phyloP scores from a whole-genome alignment of 2,329 filamentous ascomycete genomes.

The Monosporascus sp. region DNA sequence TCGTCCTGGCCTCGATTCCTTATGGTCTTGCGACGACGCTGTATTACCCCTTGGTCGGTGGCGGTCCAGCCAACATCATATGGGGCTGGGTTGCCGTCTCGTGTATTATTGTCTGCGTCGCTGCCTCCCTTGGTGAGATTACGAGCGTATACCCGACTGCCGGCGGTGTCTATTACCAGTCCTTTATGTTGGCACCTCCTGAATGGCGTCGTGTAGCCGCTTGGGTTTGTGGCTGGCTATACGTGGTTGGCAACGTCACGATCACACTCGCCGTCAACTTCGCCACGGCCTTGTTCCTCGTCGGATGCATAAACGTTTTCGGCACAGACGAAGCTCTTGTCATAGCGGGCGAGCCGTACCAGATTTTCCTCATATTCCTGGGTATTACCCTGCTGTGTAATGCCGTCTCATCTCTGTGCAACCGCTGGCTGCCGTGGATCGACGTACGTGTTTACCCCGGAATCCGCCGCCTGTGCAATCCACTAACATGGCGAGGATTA shows the following conservation, averaged over 20 bases:
- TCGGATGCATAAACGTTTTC: slow-evolving; percentile 52
- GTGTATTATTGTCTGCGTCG: slow-evolving; percentile 66
- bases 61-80: slow-evolving; percentile 64
- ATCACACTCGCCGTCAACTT: slow-evolving; percentile 82
- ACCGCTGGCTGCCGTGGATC: slow-evolving; percentile 59
- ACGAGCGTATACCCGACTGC: slow-evolving; percentile 72
- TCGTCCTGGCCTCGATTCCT: slow-evolving; percentile 68
- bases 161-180: slow-evolving; percentile 74
- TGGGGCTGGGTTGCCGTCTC: slow-evolving; percentile 68
- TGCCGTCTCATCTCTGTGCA: slow-evolving; percentile 60
- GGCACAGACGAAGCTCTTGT: slow-evolving; percentile 38
- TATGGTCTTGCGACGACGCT: slow-evolving; percentile 68
- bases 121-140: slow-evolving; percentile 66
- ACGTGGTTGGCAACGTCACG: slow-evolving; percentile 73
- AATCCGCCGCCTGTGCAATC: slow-evolving; percentile 10
- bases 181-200: slow-evolving; percentile 64
- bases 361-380: slow-evolving; percentile 67
- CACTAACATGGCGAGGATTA: slow-evolving; percentile 4
- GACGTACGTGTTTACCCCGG: slow-evolving; percentile 50
- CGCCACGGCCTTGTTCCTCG: slow-evolving; percentile 62
- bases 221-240: slow-evolving; percentile 72
- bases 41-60: slow-evolving; percentile 60
- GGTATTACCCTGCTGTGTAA: slow-evolving; percentile 61
- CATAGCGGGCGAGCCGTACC: slow-evolving; percentile 50
- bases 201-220: slow-evolving; percentile 57